phyloP scores from a whole-genome alignment of 2,329 filamentous ascomycete genomes.

The Calcarisporium arbuscula region DNA sequence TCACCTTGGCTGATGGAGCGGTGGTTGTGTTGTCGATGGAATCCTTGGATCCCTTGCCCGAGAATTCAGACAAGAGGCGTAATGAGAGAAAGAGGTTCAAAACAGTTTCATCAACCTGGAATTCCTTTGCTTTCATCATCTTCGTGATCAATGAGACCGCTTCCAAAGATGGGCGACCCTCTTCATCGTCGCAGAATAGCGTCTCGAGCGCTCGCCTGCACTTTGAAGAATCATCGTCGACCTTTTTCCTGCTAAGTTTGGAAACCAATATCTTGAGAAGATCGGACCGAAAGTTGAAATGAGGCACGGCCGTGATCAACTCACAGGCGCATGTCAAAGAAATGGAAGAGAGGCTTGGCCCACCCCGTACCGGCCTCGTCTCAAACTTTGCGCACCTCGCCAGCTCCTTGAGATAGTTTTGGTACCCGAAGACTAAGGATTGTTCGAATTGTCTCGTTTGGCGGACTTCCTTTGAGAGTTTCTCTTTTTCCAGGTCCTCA shows the following conservation, averaged over 20 bases:
- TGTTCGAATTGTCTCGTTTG: constrained; percentile 81
- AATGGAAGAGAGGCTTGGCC: constrained; percentile 57
- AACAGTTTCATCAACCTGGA: constrained; percentile 74
- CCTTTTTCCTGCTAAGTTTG: constrained; percentile 66
- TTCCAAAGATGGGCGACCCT: constrained; percentile 82
- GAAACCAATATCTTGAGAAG: constrained; percentile 80
- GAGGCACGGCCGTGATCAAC: constrained; percentile 74
- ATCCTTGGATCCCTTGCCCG: constrained; percentile 74
- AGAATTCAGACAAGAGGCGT: constrained; percentile 81
- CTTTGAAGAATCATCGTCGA: constrained; percentile 71
- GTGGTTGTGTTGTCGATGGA: constrained; percentile 50
- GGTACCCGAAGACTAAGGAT: constrained; percentile 77
- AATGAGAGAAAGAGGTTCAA: constrained; percentile 88
- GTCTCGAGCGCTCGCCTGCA: constrained; percentile 73
- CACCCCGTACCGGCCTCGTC: constrained; percentile 28
- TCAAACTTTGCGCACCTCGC: constrained; percentile 58
- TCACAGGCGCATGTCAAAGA: constrained; percentile 83
- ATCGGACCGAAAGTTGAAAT: constrained; percentile 94
- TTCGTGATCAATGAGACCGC: constrained; percentile 78
- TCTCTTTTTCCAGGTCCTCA: constrained; percentile 68
- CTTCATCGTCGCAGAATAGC: constrained; percentile 80
- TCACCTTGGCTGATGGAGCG: constrained; percentile 31
- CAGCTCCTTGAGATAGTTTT: constrained; percentile 74
- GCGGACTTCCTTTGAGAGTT: constrained; percentile 87
- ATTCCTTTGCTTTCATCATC: constrained; percentile 90